Evolutionary conservation across 2,329 filamentous ascomycete genomes (phyloP), one percentile per base, ranked within the genome.

Genomic region (Rhynchosporium agropyri): DNA sequence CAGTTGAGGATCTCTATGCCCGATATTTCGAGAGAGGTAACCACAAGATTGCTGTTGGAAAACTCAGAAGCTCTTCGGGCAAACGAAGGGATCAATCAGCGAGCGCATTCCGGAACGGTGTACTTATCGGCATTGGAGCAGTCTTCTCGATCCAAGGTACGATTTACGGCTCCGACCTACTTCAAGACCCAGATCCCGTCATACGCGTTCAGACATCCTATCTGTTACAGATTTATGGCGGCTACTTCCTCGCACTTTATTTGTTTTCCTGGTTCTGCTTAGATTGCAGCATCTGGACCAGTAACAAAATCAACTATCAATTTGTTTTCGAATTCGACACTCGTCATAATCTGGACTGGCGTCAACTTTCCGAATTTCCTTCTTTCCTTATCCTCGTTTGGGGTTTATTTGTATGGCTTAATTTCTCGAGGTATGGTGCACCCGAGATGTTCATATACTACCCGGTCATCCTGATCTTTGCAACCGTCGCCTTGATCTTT

Each of bases 291-390:
- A 78, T 96, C 15, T 99, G 94, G 92, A 86, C 87, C 5, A 80
- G 80, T 58, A 87, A 89, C 74, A 96, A 94, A 76, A 91, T 99
- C 77, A 99, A 99, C 74, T 98, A 98, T 75, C 85, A 89, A 60
- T 97, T 97, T 76, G 92, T 98, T 69, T 99, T 99, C 73, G 95
- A 99, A 77, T 95, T 97, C 73, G 93, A 98, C 79, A 88, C 89
- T 60, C 84, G 94, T 63, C 87, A 95, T 74, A 86, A 89, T 67
- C 79, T 98, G 33, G 91, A 98, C 76, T 99, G 94, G 92, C 87
- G 91, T 69, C 88, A 97, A 74, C 81, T 97, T 36, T 82, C 89
- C 6, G 90, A 95, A 81, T 88, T 98, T 66, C 93, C 95, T 2
- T 90, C 90, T 69, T 88, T 96, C 74, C 92, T 96, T 73, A 79